These are phyloP conservation scores for Fraxinus albicans DNA, from an alignment of 305 asterid genomes.

Conservation along the genomic window DNA sequence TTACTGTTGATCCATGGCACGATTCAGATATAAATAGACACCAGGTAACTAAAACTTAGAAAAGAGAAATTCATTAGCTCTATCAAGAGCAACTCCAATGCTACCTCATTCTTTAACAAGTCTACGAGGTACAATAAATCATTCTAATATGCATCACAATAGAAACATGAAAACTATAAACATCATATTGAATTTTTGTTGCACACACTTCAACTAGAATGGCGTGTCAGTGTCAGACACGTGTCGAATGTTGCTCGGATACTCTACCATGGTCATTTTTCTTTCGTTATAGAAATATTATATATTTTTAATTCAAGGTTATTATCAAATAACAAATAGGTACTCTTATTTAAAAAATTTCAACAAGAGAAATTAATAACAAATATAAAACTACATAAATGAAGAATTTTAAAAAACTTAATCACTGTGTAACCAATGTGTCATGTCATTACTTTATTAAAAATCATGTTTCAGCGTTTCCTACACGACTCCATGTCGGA, in stretches of 20 bases:
- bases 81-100: neutral
- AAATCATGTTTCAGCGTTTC: neutral
- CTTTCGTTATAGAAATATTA: neutral
- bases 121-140: neutral
- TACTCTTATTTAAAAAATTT: neutral
- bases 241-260: neutral
- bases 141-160: neutral
- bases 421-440: neutral
- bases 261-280: neutral
- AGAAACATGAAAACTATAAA: neutral
- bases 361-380: neutral
- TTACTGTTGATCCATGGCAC: neutral
- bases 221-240: neutral
- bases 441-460: neutral
- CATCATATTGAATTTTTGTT: slow-evolving; percentile 10
- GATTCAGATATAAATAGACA: neutral
- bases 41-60: neutral
- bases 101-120: slow-evolving; percentile 2
- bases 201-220: neutral
- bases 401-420: neutral
- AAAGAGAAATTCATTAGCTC: neutral
- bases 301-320: neutral
- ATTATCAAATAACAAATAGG: neutral
- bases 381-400: neutral
- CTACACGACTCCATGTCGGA: neutral